phyloP scores from a whole-genome alignment of 305 asterid genomes.

The Solanum hybrid region DNA sequence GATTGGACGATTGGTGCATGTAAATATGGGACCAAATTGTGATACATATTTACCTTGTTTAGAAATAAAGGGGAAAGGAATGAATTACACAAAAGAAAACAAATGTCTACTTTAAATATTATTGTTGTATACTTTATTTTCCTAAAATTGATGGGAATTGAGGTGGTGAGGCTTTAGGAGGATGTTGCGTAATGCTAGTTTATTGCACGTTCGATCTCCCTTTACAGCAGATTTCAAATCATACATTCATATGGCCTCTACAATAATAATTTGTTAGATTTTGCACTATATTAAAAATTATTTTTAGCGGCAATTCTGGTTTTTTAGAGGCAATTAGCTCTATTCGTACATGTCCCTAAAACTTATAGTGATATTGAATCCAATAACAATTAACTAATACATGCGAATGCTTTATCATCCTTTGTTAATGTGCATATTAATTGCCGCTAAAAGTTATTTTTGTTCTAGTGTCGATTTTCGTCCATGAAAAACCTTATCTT shows the following conservation, averaged over 20 bases:
- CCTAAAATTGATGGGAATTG: neutral
- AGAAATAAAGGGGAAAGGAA: neutral
- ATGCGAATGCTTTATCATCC: neutral
- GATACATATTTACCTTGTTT: neutral
- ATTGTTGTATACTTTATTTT: neutral
- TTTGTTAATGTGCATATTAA: neutral
- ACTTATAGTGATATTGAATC: neutral
- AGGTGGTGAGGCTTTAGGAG: neutral
- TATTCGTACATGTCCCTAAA: too few relatives aligned
- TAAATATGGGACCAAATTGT: neutral
- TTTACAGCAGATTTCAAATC: neutral
- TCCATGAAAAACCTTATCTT: neutral
- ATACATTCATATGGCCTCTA: neutral
- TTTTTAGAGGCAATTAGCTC: too few relatives aligned
- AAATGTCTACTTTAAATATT: neutral
- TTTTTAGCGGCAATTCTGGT: neutral
- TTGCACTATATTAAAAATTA: neutral
- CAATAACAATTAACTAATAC: neutral
- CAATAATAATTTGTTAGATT: neutral
- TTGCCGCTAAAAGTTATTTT: too few relatives aligned
- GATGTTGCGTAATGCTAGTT: neutral
- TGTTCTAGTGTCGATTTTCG: neutral
- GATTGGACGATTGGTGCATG: neutral
- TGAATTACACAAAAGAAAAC: neutral
- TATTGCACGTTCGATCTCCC: neutral